phyloP scores from a whole-genome alignment of 2,329 filamentous ascomycete genomes.

The Sporothrix protearum region DNA sequence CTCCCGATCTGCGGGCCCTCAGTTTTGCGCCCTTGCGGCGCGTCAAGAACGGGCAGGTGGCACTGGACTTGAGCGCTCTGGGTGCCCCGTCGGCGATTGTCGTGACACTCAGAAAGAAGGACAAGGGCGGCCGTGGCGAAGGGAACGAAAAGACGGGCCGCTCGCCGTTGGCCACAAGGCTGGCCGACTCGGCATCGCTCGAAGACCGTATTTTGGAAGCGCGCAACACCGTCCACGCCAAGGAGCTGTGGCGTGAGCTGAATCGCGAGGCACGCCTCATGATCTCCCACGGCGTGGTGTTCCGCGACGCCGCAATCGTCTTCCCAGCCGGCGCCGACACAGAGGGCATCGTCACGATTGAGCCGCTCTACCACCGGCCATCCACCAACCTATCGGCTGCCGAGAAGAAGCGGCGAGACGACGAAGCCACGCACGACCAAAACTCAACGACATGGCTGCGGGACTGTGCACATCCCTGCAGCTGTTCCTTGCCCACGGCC shows the following conservation, averaged over 20 bases:
- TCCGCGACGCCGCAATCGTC: conserved; percentile 55
- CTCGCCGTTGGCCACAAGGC: conserved; percentile 3
- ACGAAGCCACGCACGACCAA: neutral
- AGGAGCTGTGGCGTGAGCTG: conserved; percentile 89
- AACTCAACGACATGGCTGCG: conserved; percentile 51
- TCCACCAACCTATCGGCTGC: conserved; percentile 26
- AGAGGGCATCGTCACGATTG: conserved; percentile 65
- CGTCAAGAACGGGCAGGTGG: conserved; percentile 68
- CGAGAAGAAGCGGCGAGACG: neutral
- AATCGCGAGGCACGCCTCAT: conserved; percentile 74
- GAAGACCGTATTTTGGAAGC: conserved; percentile 69
- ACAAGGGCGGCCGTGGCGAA: neutral
- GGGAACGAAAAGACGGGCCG: neutral
- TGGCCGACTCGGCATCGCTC: conserved; percentile 53
- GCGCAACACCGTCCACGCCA: conserved; percentile 73
- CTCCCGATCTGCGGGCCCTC: conserved; percentile 58
- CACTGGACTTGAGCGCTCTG: conserved; percentile 62
- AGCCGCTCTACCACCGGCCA: conserved; percentile 51
- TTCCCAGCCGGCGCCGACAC: conserved; percentile 52
- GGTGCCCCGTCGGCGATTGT: conserved; percentile 40
- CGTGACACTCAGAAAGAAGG: conserved; percentile 13
- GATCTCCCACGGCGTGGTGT: conserved; percentile 65
- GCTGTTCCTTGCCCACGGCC: conserved; percentile 73
- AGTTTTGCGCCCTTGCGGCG: conserved; percentile 79
- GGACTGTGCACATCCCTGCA: conserved; percentile 64